Evolutionary conservation across 2,329 filamentous ascomycete species (phyloP).

Genomic region (Aspergillus unguis): DNA sequence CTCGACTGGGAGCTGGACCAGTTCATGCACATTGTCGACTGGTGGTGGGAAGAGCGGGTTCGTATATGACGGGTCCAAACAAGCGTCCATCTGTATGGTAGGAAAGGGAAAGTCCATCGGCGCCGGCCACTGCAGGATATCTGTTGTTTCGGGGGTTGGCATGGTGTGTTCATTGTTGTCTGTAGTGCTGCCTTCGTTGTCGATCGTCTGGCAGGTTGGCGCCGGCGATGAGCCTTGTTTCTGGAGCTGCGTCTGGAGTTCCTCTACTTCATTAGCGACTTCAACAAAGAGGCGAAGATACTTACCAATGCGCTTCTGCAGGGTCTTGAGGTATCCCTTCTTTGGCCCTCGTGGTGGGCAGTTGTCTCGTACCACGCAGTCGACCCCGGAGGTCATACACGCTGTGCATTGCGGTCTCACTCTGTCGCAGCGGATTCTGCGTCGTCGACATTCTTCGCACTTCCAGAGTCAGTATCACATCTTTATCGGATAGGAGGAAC

Average conservation of each 20-base stretch:
- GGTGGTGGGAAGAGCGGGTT: background rate
- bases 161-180: background rate
- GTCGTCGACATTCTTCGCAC: slow-evolving; percentile 13
- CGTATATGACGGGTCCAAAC: background rate
- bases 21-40: background rate
- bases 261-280: background rate
- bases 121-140: background rate
- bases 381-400: background rate
- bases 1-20: background rate
- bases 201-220: background rate
- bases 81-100: background rate
- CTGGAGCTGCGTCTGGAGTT: background rate
- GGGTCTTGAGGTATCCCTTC: slow-evolving; percentile 1
- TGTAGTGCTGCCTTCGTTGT: background rate
- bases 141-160: background rate
- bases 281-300: too few species aligned
- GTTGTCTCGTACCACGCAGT: slow-evolving; percentile 1
- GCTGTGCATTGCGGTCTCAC: slow-evolving; percentile 4
- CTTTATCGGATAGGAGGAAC: background rate
- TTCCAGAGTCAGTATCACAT: background rate
- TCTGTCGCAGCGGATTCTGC: slow-evolving; percentile 10
- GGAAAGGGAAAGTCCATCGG: background rate
- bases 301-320: background rate
- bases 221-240: background rate
- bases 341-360: slow-evolving; percentile 5